phyloP scores from a whole-genome alignment of 2,329 filamentous ascomycete species.

The Colletotrichum australisinense region DNA sequence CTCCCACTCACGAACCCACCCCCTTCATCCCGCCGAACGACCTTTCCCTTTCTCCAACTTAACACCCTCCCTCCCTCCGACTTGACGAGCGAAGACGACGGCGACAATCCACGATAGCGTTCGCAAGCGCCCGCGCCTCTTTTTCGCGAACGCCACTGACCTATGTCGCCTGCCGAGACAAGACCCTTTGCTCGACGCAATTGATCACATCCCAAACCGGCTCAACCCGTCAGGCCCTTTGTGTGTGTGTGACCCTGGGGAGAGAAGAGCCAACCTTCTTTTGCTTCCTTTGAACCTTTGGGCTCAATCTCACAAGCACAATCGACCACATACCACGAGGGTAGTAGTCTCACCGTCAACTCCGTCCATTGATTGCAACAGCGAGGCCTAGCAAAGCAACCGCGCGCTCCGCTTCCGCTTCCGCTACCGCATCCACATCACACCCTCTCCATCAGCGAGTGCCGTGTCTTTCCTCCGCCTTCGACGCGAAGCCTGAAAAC shows the following conservation, averaged over 20 bases:
- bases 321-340: not conserved
- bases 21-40: constrained; percentile 3
- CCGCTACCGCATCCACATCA: constrained; percentile 6
- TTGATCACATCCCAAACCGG: constrained; percentile 14
- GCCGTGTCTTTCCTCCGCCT: not conserved
- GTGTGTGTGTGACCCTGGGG: not conserved
- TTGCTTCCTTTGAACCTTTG: constrained; percentile 3
- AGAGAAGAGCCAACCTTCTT: not conserved
- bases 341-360: not conserved
- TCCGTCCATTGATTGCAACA: not conserved
- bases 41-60: constrained; percentile 6
- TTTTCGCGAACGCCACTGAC: constrained; percentile 22
- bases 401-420: constrained; percentile 3
- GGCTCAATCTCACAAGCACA: not conserved
- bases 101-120: constrained; percentile 9
- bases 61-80: not conserved
- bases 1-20: constrained; percentile 8
- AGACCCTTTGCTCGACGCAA: constrained; percentile 5
- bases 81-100: constrained; percentile 8
- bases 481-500: constrained; percentile 23
- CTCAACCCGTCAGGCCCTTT: constrained; percentile 13
- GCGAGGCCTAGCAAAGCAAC: constrained; percentile 22
- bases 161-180: constrained; percentile 32
- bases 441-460: constrained; percentile 7
- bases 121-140: constrained; percentile 2